Conservation (phyloP, 148 eudicot species). For the Silene conica region DNA sequence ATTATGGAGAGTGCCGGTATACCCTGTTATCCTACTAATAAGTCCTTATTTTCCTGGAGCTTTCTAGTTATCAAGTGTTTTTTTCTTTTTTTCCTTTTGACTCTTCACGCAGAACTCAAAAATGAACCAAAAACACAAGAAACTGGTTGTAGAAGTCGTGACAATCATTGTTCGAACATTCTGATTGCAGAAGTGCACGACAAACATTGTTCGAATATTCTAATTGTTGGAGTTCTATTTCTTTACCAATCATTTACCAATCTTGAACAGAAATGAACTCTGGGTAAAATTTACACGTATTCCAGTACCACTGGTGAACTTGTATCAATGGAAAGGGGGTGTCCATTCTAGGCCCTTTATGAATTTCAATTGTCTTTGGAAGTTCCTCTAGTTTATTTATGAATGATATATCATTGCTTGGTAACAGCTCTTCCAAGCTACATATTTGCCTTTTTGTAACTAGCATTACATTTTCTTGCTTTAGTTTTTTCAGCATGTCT, state of each 20-base stretch:
- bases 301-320: background rate
- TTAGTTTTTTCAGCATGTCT: background rate
- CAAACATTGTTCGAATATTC: background rate
- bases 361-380: background rate
- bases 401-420: background rate
- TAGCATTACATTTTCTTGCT: background rate
- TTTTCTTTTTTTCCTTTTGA: too few species aligned
- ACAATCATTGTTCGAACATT: background rate
- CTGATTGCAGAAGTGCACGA: background rate
- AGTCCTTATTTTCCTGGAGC: background rate
- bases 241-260: background rate
- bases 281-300: background rate
- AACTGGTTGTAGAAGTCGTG: background rate
- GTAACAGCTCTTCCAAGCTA: background rate
- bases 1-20: conserved; percentile 89
- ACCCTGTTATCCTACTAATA: background rate
- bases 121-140: background rate
- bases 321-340: background rate
- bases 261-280: background rate
- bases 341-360: background rate
- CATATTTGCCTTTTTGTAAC: background rate
- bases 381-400: background rate
- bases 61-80: background rate
- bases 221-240: background rate
- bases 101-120: too few species aligned